Conservation (phyloP, 2,329 filamentous ascomycete species). For the Fusarium irregulare region DNA sequence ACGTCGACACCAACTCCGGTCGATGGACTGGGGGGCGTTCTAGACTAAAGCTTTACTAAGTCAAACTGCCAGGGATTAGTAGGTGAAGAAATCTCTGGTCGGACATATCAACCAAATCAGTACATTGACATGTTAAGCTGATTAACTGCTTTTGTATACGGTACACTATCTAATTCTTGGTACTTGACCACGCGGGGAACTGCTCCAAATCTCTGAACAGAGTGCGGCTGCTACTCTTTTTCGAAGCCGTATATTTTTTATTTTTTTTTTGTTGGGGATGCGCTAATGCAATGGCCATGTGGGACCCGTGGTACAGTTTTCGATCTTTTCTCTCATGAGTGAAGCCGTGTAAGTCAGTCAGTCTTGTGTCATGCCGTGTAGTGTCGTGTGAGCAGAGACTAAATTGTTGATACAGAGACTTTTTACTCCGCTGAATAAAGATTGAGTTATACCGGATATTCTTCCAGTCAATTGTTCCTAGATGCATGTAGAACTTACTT, state of each 20-base stretch:
- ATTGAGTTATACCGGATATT: background rate
- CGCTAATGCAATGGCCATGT: constrained; percentile 44
- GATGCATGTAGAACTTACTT: background rate
- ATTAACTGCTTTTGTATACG: background rate
- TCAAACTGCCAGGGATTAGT: constrained; percentile 7
- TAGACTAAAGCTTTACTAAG: constrained; percentile 13
- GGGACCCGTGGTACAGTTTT: constrained; percentile 27
- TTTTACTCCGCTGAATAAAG: background rate
- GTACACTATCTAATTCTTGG: background rate
- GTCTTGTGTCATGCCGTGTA: background rate
- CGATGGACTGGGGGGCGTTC: constrained; percentile 25
- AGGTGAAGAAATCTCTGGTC: constrained; percentile 3
- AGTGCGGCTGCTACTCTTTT: constrained; percentile 24
- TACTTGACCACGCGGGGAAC: constrained; percentile 26
- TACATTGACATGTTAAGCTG: constrained; percentile 7
- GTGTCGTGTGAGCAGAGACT: constrained; percentile 14
- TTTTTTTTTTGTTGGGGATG: constrained; percentile 47
- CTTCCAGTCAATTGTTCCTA: background rate
- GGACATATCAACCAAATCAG: background rate
- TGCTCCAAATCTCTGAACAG: constrained; percentile 39
- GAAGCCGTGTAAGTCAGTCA: constrained; percentile 20
- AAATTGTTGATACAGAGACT: background rate
- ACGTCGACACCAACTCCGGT: constrained; percentile 30
- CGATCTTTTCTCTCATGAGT: constrained; percentile 2
- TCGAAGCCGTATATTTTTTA: constrained; percentile 27